Base-by-base conservation (phyloP, 164 flowering plant genomes). In the Houttuynia cordata region DNA sequence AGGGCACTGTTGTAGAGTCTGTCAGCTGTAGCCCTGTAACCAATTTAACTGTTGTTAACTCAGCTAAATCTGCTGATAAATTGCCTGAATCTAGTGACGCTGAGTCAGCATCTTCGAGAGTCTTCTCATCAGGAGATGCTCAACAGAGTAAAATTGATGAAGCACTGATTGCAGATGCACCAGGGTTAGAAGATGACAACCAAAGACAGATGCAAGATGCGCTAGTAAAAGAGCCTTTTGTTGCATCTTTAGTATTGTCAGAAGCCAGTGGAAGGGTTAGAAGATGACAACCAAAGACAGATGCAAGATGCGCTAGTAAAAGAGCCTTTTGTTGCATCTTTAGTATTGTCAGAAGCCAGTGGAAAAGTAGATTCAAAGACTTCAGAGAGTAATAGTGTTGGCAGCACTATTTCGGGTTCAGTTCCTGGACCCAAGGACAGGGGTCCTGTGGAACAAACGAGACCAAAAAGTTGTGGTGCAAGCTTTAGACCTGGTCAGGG, bases 401-500 rank as follows among this genome's bases (percentile, higher is more conserved):
- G 53, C 40, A 59, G 57, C 15, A 25, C 39, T 22, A 66, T 23
- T 41, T 64, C 75, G 20, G 5, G 51, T 63, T 63, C 71, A 20
- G 56, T 57, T 0, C 58, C 73, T 62, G 67, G 61, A 65, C 41
- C 74, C 25, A 75, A 75, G 64, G 87, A 80, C 67, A 83, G 75
- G 71, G 63, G 69, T 1, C 17, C 63, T 34, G 18, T 25, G 24
- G 98, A 85, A 61, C 25, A 62, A 37, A 79, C 21, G 65, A 77
- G 67, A 70, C 21, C 70, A 57, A 82, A 78, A 73, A 77, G 68
- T 68, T 73, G 64, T 30, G 64, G 34, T 30, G 64, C 41, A 53
- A 83, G 83, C 39, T 75, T 76, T 62, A 82, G 86, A 61, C 84
- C 89, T 56, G 88, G 79, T 12, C 87, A 76, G 72, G 91, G 86